Evolutionary conservation across 2,329 filamentous ascomycete species (phyloP).

Genomic region (Fusarium euwallaceae): DNA sequence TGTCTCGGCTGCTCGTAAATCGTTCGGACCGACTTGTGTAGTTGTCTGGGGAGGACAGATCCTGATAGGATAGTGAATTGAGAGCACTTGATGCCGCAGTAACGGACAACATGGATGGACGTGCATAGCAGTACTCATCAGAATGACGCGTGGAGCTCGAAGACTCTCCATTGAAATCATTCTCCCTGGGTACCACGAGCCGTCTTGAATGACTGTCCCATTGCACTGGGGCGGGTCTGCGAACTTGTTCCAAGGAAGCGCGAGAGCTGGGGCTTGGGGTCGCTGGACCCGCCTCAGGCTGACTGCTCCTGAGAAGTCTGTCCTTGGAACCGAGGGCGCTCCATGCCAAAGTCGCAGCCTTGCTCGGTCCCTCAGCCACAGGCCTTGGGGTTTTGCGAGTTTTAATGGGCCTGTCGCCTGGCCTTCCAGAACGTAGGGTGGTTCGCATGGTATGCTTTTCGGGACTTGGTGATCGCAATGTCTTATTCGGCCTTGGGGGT

Average conservation of each 20-base stretch:
- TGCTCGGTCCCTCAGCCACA: slow-evolving; percentile 68
- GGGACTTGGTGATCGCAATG: slow-evolving; percentile 66
- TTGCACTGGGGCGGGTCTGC: slow-evolving; percentile 54
- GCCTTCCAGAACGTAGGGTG: slow-evolving; percentile 66
- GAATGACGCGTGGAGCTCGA: slow-evolving; percentile 53
- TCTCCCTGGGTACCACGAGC: slow-evolving; percentile 58
- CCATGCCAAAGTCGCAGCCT: slow-evolving; percentile 76
- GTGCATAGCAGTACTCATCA: slow-evolving; percentile 55
- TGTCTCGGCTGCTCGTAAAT: slow-evolving; percentile 11
- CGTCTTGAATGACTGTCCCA: slow-evolving; percentile 70
- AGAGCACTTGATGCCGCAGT: slow-evolving; percentile 70
- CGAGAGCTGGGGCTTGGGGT: slow-evolving; percentile 38
- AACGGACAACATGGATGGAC: slow-evolving; percentile 64
- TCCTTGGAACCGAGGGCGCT: slow-evolving; percentile 59
- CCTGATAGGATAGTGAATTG: slow-evolving; percentile 51
- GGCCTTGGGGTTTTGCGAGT: slow-evolving; percentile 57
- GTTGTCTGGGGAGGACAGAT: slow-evolving; percentile 35
- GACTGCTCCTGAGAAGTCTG: slow-evolving; percentile 45
- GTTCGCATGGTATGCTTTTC: slow-evolving; percentile 74
- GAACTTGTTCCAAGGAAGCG: slow-evolving; percentile 50
- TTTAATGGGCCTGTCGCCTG: slow-evolving; percentile 58
- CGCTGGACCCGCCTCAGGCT: slow-evolving; percentile 42
- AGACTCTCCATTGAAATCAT: slow-evolving; percentile 49
- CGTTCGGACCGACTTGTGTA: slow-evolving; percentile 35
- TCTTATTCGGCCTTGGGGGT: slow-evolving; percentile 52